A percentile compares a stretch with the other conserved stretches of the same genome.
Evolutionary conservation across 345 rosid genomes (phyloP).

Genomic region (Dimocarpus longan): DNA sequence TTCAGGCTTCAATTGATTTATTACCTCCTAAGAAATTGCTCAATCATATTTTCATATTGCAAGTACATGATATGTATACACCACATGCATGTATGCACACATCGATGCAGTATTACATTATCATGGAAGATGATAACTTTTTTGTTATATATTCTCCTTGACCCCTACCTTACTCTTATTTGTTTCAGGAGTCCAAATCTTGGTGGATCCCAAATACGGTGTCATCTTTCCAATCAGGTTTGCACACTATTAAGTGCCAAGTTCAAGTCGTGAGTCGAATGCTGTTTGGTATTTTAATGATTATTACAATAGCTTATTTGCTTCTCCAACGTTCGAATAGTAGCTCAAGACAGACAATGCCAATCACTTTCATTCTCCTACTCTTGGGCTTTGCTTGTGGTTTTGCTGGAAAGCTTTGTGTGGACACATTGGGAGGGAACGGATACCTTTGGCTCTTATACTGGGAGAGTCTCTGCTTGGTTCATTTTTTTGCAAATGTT

Average conservation of each 20-base stretch:
- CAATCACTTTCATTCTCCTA: constrained; percentile 64
- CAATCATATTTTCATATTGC: not conserved
- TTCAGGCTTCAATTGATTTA: constrained; percentile 15
- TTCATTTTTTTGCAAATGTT: constrained; percentile 63
- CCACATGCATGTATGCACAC: not conserved
- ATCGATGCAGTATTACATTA: not conserved
- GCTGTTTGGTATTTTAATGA: constrained; percentile 69
- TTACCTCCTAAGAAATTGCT: not conserved
- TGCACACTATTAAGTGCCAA: constrained; percentile 54
- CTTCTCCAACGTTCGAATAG: constrained; percentile 63
- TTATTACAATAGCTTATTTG: constrained; percentile 50
- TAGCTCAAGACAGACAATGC: constrained; percentile 64
- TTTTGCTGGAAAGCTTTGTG: constrained; percentile 72
- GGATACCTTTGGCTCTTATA: constrained; percentile 70
- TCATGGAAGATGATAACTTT: not conserved
- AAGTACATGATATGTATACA: not conserved
- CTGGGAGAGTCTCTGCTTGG: constrained; percentile 72
- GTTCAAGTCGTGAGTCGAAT: constrained; percentile 60
- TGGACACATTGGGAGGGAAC: constrained; percentile 81
- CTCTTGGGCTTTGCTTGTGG: constrained; percentile 75
- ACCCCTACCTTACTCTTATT: not conserved
- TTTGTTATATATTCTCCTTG: too few relatives aligned
- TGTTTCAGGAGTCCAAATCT: constrained; percentile 50
- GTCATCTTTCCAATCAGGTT: constrained; percentile 53
- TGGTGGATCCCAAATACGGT: constrained; percentile 79